These are phyloP conservation scores for Handroanthus guayacan DNA, from an alignment of 257 asterid species.

Conservation along the genomic window DNA sequence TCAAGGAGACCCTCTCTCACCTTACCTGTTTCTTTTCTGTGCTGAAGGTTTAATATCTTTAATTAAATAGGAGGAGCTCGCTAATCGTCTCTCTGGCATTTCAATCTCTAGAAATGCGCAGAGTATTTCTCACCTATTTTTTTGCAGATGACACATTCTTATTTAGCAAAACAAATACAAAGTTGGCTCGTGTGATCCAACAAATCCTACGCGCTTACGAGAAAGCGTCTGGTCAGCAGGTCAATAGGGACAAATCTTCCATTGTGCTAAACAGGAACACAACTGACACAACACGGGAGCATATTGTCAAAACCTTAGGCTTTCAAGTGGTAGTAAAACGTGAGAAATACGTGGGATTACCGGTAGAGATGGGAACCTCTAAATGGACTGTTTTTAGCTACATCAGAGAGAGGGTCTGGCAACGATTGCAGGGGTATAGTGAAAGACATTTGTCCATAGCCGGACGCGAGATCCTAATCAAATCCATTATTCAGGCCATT, in stretches of 20 bases:
- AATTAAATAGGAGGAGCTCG: no score
- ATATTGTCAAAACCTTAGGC: background rate
- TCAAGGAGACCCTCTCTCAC: no score
- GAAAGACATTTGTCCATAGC: background rate
- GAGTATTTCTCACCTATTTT: no score
- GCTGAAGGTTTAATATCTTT: no score
- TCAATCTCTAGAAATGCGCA: no score
- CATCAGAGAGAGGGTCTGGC: background rate
- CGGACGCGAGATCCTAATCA: background rate
- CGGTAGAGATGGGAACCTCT: background rate
- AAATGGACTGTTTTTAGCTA: background rate
- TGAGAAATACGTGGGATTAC: background rate
- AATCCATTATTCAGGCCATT: background rate
- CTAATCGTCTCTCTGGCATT: no score
- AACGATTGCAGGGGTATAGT: background rate
- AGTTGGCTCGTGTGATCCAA: no score
- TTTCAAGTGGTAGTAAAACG: background rate
- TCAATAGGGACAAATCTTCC: background rate
- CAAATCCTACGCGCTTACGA: no score
- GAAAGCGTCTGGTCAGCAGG: background rate
- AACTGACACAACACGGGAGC: no score
- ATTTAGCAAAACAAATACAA: no score
- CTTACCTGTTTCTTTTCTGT: no score
- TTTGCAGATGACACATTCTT: no score
- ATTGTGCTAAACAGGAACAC: background rate